Evolutionary conservation across 2,329 filamentous ascomycete genomes (phyloP).

Genomic region (Orbilia brochopaga): DNA sequence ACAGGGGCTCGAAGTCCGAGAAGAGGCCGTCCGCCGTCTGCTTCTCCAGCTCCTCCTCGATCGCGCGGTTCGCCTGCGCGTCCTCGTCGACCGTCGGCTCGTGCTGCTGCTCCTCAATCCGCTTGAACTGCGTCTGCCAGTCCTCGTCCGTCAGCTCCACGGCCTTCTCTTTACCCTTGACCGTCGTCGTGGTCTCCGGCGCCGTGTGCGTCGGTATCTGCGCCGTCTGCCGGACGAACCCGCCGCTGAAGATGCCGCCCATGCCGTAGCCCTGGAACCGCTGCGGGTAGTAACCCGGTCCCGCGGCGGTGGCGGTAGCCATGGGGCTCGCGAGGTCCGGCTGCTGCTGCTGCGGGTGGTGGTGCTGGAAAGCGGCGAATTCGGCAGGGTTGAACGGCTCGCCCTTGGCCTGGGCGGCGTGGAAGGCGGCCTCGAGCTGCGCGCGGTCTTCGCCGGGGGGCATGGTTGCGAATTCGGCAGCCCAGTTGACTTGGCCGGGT

Average conservation of each 20-base stretch:
- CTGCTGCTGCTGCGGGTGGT: conserved; percentile 66
- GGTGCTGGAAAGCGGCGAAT: conserved; percentile 83
- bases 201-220: conserved; percentile 60
- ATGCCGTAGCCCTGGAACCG: conserved; percentile 54
- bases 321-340: conserved; percentile 61
- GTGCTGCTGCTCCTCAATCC: conserved; percentile 75
- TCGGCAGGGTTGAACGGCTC: conserved; percentile 79
- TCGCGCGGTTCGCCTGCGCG: conserved; percentile 71
- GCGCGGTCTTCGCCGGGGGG: conserved; percentile 63
- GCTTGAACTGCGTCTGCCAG: conserved; percentile 95
- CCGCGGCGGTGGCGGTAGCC: conserved; percentile 17
- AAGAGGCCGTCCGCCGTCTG: conserved; percentile 73
- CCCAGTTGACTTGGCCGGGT: conserved; percentile 65
- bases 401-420: conserved; percentile 62
- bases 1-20: conserved; percentile 88
- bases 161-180: conserved; percentile 86
- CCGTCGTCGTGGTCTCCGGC: conserved; percentile 58
- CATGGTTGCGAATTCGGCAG: conserved; percentile 65
- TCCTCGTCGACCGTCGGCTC: conserved; percentile 61
- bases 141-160: conserved; percentile 91
- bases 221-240: conserved; percentile 59
- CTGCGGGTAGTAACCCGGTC: conserved; percentile 51
- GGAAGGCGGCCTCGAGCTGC: conserved; percentile 74
- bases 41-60: conserved; percentile 84
- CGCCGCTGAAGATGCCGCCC: conserved; percentile 58